Base-by-base conservation (phyloP, 2,329 filamentous ascomycete genomes). In the Dendryphion nanum region DNA sequence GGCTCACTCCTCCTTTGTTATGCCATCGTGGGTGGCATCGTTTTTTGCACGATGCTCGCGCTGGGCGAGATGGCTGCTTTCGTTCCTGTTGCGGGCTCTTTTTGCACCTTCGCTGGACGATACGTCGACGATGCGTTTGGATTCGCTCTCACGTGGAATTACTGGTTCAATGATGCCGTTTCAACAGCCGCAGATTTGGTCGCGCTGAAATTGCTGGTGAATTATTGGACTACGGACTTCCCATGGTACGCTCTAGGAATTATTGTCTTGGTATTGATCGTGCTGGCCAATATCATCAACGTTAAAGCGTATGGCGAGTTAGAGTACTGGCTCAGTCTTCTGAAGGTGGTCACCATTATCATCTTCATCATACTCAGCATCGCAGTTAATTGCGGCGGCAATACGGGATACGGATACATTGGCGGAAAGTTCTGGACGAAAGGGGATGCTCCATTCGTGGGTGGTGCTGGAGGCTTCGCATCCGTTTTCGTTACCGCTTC, bases 401-500 rank as follows among this genome's bases (percentile, higher is more conserved):
- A 57, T 15, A 40, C 23, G 3, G 48, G 45, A 1, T 47, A 55
- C 29, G 56, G 51, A 8, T 56, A 34, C 10, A 56, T 59, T 12
- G 83, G 83, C 2, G 86, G 85, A 52, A 66, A 71, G 24, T 85
- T 83, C 59, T 89, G 83, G 84, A 73, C 64, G 26, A 59, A 78
- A n/a, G 83, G 83, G 0, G 83, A 81, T 1, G 79, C 82, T 0
- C 23, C 54, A 1, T 59, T 54, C 13, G 57, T 58, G 6, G 49
- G 50, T 14, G 55, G 54, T 1, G 53, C 58, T 19, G 55, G 54
- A 17, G 56, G 80, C 14, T 73, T 89, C 14, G 88, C 84, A 59
- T 82, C 77, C 41, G 83, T 86, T 42, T 86, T 89, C 52, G 84
- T 89, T 32, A 86, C 81, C 0, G 84, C 85, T 2, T 83, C 85